phyloP scores from a whole-genome alignment of 805 yeast species.

The Cyberlindnera maritima region DNA sequence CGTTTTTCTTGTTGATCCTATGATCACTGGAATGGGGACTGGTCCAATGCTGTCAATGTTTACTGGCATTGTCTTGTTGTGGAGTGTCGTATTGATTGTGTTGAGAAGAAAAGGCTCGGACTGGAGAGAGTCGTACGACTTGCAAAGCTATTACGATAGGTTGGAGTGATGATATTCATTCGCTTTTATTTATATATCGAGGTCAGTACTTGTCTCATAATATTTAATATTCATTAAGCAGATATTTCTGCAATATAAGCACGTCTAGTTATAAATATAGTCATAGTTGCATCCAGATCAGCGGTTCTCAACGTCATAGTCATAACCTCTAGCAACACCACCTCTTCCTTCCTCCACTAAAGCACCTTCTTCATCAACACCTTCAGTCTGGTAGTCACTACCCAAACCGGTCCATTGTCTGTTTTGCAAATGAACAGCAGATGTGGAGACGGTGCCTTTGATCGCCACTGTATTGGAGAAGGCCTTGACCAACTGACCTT shows the following conservation, averaged over 20 bases:
- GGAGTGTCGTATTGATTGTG: conserved; percentile 41
- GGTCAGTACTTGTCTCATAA: too few relatives aligned
- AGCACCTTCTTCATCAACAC: conserved; percentile 60
- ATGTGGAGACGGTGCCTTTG: conserved; percentile 81
- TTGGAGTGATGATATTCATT: conserved; percentile 23
- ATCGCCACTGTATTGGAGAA: conserved; percentile 61
- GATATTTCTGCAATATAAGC: not conserved
- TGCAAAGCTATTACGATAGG: conserved; percentile 52
- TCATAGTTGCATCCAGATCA: not conserved
- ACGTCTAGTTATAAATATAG: not conserved
- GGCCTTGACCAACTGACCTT: conserved; percentile 44
- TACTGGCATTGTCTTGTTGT: conserved; percentile 51
- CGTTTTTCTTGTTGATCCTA: conserved; percentile 72
- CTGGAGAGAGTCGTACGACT: conserved; percentile 62
- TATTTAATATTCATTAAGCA: not conserved
- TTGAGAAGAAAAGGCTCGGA: conserved; percentile 55
- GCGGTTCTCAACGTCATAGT: conserved; percentile 32
- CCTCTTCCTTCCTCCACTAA: conserved; percentile 74
- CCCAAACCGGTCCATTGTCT: conserved; percentile 91
- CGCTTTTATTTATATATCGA: not conserved
- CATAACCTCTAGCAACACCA: conserved; percentile 91
- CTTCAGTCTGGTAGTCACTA: conserved; percentile 59
- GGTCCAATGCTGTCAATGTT: conserved; percentile 71
- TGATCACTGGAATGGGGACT: conserved; percentile 60
- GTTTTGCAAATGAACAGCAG: conserved; percentile 71